These are phyloP conservation scores for Cucurbita moschata DNA, from an alignment of 306 rosid genomes.

Conservation along the genomic window DNA sequence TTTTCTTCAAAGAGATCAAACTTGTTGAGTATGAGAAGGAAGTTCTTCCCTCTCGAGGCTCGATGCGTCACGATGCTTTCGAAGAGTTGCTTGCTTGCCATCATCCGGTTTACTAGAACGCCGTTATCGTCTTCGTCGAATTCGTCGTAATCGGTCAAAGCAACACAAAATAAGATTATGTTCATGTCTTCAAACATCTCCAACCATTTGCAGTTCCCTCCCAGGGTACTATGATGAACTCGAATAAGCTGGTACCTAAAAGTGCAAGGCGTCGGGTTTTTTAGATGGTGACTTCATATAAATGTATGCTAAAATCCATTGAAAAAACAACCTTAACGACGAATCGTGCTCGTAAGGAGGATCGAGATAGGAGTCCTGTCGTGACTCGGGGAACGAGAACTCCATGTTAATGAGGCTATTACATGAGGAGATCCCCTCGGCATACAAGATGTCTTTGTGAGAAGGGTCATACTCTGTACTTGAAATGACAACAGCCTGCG, in stretches of 20 bases:
- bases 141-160: conserved; percentile 57
- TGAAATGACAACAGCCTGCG: conserved; percentile 61
- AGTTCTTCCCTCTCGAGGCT: conserved; percentile 28
- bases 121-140: conserved; percentile 27
- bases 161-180: conserved; percentile 37
- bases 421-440: conserved; percentile 53
- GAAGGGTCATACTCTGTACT: conserved; percentile 44
- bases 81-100: conserved; percentile 50
- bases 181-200: conserved; percentile 55
- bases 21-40: conserved; percentile 53
- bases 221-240: conserved; percentile 44
- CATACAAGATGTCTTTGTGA: conserved; percentile 58
- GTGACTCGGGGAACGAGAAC: conserved; percentile 32
- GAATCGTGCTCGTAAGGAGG: conserved; percentile 24
- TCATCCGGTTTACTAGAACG: conserved; percentile 39
- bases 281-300: neutral
- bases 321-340: conserved; percentile 29
- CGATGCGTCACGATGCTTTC: conserved; percentile 35
- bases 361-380: conserved; percentile 21
- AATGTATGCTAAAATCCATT: neutral
- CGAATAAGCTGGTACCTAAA: conserved; percentile 51
- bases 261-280: neutral
- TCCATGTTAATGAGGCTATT: conserved; percentile 46
- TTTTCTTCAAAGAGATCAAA: conserved; percentile 51
- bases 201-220: conserved; percentile 55